Base-by-base conservation (phyloP, 108 stramenopile genomes). In the Tribonema minus region DNA sequence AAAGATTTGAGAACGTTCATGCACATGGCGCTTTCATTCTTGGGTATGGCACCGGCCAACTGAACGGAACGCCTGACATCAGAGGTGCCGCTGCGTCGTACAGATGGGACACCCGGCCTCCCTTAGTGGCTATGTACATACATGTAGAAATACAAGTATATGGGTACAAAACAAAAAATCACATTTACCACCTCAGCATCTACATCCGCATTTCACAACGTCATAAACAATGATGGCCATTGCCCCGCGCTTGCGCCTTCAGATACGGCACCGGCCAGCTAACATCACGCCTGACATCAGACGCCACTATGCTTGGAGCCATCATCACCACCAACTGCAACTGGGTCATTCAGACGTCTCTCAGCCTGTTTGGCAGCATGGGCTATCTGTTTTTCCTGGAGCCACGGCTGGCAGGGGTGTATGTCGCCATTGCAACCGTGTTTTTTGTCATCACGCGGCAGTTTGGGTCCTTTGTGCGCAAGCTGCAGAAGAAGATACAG, bases 261-360 rank as follows among this genome's bases (percentile, higher is more conserved):
- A 54, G 46, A 20, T 54, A 54, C 46, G 67, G 67, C 7, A 67
- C 67, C n/a, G 67, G 67, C n/a, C 32, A 30, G n/a, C 34, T 67
- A 28, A 67, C 67, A 1, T 67, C 67, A 20, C 29, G 67, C 27
- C 9, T 67, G 37, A 67, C 67, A n/a, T 67, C 67, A 20, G 67
- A 67, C 33, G 30, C 32, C 34, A 67, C 67, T 6, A 9, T 67
- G 67, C 33, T 67, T 1, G 67, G 67, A 1, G n/a, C 67, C 26
- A 67, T 67, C 7, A 26, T 67, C 37, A 67, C 67, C 25, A 67
- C 67, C 33, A 67, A 67, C 29, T n/a, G n/a, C 67, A 67, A 67
- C 3, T 30, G 30, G 67, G 67, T 34, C 29, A 67, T 67, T 36
- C 67, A 67, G 34, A 20, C 67, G n/a, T 9, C n/a, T 32, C n/a